These are phyloP conservation scores for Pseudozyma sp. DNA, from an alignment of 1,284 basidiomycete species.

Conservation along the genomic window DNA sequence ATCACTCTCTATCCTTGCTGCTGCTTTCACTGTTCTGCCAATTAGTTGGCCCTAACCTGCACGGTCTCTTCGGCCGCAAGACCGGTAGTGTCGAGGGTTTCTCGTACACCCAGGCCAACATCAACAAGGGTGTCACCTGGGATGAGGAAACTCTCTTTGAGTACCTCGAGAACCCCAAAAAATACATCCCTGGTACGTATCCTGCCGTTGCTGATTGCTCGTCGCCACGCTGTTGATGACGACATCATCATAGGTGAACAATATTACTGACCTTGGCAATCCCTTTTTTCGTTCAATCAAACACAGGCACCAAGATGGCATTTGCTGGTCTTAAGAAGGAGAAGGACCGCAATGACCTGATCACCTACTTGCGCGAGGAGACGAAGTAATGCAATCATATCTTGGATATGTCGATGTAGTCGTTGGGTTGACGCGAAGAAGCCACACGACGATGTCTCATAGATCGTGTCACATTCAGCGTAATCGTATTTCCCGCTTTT, in stretches of 20 bases:
- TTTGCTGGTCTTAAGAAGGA: constrained; percentile 66
- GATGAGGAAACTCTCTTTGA: constrained; percentile 87
- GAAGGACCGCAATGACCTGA: constrained; percentile 67
- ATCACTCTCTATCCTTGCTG: background rate
- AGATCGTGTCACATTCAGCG: too few species aligned
- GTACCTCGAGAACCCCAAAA: constrained; percentile 93
- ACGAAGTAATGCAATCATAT: constrained; percentile 11
- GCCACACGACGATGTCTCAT: too few species aligned
- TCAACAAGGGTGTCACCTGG: constrained; percentile 87
- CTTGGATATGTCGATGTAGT: too few species aligned
- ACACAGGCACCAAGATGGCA: constrained; percentile 25
- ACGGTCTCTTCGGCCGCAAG: constrained; percentile 88
- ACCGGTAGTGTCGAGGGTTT: constrained; percentile 87
- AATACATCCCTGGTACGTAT: constrained; percentile 73
- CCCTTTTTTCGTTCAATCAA: background rate
- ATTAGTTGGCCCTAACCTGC: constrained; percentile 89
- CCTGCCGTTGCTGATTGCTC: too few species aligned
- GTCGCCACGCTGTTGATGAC: too few species aligned
- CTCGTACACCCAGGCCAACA: constrained; percentile 94
- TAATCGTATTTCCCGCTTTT: too few species aligned
- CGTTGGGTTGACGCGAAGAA: too few species aligned
- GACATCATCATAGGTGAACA: too few species aligned
- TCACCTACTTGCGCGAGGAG: constrained; percentile 20
- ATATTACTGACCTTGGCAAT: too few species aligned
- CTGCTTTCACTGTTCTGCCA: constrained; percentile 32